Conservation (phyloP, 1,284 basidiomycete species). For the Ganoderma boninense region DNA sequence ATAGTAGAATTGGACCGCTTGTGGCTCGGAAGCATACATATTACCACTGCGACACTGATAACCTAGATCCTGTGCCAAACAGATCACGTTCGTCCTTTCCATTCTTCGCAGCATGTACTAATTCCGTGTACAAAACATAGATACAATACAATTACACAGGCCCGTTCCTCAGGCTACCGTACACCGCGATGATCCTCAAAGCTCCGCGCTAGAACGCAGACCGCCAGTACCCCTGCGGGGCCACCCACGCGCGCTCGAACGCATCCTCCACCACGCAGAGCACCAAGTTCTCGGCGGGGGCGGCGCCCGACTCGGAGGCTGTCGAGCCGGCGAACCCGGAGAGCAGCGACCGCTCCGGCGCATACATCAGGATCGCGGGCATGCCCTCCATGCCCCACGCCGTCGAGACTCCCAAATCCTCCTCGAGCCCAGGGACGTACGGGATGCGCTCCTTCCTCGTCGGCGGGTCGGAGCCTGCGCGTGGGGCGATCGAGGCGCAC, state of each 20-base stretch:
- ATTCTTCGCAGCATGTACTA: neutral
- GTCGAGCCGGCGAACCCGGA: neutral
- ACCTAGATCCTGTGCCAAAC: neutral
- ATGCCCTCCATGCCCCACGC: neutral
- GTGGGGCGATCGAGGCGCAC: neutral
- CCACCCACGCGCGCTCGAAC: neutral
- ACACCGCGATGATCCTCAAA: neutral
- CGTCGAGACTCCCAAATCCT: neutral
- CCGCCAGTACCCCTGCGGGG: conserved; percentile 2
- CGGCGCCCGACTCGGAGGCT: neutral
- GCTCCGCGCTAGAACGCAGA: neutral
- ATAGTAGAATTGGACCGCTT: neutral
- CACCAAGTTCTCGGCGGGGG: neutral
- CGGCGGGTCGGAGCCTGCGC: neutral
- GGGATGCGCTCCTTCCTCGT: neutral
- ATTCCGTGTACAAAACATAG: neutral
- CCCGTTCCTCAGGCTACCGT: neutral
- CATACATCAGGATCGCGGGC: neutral
- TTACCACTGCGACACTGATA: neutral
- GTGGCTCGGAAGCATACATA: neutral
- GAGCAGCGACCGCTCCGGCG: neutral
- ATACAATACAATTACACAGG: neutral
- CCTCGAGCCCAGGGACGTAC: neutral
- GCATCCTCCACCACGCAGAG: neutral
- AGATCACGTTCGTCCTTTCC: neutral